These are phyloP conservation scores for Polygonum maritimum DNA, from an alignment of 148 eudicot genomes.

Conservation along the genomic window DNA sequence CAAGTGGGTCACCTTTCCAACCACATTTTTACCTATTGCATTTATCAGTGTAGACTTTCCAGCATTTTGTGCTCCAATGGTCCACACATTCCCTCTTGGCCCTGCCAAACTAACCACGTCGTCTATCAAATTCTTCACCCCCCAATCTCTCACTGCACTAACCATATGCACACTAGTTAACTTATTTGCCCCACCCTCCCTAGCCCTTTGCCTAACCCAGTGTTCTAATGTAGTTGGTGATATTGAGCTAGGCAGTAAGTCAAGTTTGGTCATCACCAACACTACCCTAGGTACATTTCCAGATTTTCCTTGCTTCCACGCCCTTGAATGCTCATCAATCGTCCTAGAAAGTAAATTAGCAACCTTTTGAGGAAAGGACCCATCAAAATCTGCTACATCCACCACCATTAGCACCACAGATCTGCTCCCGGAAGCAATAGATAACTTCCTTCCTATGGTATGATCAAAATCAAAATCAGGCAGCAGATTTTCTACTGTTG, in stretches of 20 bases:
- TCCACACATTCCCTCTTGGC: slow-evolving; percentile 89
- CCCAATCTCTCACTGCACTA: slow-evolving; percentile 83
- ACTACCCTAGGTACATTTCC: slow-evolving; percentile 88
- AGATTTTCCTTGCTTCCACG: slow-evolving; percentile 88
- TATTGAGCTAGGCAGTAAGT: slow-evolving; percentile 55
- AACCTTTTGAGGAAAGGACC: slow-evolving; percentile 76
- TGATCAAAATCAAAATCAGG: slow-evolving; percentile 95
- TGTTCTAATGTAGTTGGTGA: slow-evolving; percentile 79
- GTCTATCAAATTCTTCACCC: slow-evolving; percentile 69
- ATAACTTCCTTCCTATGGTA: slow-evolving; percentile 79
- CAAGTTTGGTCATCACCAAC: slow-evolving; percentile 81
- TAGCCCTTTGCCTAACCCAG: slow-evolving; percentile 86
- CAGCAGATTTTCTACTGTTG: slow-evolving; percentile 58
- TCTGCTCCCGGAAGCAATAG: slow-evolving; percentile 49
- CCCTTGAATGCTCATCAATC: slow-evolving; percentile 48
- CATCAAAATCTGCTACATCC: slow-evolving; percentile 87
- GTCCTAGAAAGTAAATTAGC: slow-evolving; percentile 60
- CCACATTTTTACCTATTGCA: slow-evolving; percentile 66
- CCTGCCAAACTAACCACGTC: slow-evolving; percentile 81
- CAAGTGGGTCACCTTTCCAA: slow-evolving; percentile 44
- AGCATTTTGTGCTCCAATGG: slow-evolving; percentile 91
- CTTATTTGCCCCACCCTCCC: slow-evolving; percentile 74
- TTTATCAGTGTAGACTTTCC: slow-evolving; percentile 93
- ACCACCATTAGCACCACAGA: slow-evolving; percentile 78
- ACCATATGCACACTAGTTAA: slow-evolving; percentile 84